Base-by-base conservation (phyloP, 352 stramenopile species). In the Phytophthora parvispora region DNA sequence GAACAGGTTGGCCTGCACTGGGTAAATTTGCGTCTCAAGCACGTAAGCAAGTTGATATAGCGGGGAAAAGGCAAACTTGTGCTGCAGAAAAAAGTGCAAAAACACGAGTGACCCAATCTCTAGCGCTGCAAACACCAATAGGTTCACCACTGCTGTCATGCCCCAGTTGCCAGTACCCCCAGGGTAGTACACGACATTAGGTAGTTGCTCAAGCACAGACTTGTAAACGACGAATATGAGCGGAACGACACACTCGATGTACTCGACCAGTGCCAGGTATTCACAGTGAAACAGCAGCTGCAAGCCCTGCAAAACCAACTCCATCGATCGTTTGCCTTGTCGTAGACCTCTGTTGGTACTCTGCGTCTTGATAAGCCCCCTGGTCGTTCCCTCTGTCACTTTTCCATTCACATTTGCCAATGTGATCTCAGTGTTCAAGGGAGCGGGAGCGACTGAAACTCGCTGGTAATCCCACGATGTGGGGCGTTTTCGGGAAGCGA, bases 241-340 rank as follows among this genome's bases (percentile, higher is more conserved):
- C 13, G 77, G 77, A 22, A 81, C 60, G n/a, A 82, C 60, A 28
- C 70, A 82, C 43, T 81, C 74, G 45, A 80, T 61, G 60, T 82
- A 84, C 67, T 84, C 77, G 48, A 67, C 66, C 5, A 84, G 58
- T 16, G 67, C 42, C 9, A 80, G 42, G 55, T 72, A 74, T 32
- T 82, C 77, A 48, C 65, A 73, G n/a, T 63, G 64, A 67, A 78
- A 82, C 0, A 82, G 54, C 24, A 82, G 42, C 51, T 80, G 72
- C n/a, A 80, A 40, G 22, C 50, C 51, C 6, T 77, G 45, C 2
- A 69, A 32, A 8, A 78, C 57, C 18, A 73, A 10, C 10, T 75
- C 32, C 58, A 52, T 67, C 5, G 49, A 62, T 34, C 38, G 29
- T 18, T 60, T 45, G 13, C 15, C 28, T 31, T 57, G 43, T 31